A percentile compares a stretch with the other conserved stretches of the same genome.
Conservation (phyloP, 2,329 filamentous ascomycete genomes). For the Ciborinia camelliae region DNA sequence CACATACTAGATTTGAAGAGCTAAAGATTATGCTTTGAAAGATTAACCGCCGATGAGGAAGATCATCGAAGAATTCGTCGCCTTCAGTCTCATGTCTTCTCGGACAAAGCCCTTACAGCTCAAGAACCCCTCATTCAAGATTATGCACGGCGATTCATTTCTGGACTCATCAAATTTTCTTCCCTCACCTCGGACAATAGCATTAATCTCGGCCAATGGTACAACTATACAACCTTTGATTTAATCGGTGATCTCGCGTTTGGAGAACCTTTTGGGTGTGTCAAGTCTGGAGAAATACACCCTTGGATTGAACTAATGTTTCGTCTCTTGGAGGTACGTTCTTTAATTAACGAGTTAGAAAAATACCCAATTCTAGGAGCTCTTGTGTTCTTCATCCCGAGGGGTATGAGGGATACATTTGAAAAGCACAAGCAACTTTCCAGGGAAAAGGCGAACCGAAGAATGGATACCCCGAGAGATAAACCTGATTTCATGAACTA, state of each 20-base stretch:
- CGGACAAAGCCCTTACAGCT: conserved; percentile 35
- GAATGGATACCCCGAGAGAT: neutral
- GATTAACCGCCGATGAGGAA: conserved; percentile 7
- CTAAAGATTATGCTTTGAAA: neutral
- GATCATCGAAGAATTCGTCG: conserved; percentile 35
- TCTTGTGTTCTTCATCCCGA: neutral
- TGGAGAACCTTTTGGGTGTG: conserved; percentile 41
- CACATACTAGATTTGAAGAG: neutral
- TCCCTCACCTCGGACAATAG: neutral
- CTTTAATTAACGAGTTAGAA: neutral
- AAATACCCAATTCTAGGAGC: neutral
- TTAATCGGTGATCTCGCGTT: conserved; percentile 45
- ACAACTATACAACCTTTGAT: conserved; percentile 40
- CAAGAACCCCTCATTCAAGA: conserved; percentile 30
- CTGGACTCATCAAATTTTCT: conserved; percentile 11
- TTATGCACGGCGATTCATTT: conserved; percentile 4
- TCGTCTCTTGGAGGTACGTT: neutral
- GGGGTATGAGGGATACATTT: neutral
- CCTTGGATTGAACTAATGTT: conserved; percentile 2
- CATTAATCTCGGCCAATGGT: conserved; percentile 36
- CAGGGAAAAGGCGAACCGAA: conserved; percentile 1
- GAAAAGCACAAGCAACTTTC: neutral
- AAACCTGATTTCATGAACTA: conserved; percentile 18
- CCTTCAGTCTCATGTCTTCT: conserved; percentile 36
- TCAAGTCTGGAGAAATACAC: conserved; percentile 26